Evolutionary conservation across 768 basidiomycete species (phyloP).

Genomic region (Boletus huronensis): DNA sequence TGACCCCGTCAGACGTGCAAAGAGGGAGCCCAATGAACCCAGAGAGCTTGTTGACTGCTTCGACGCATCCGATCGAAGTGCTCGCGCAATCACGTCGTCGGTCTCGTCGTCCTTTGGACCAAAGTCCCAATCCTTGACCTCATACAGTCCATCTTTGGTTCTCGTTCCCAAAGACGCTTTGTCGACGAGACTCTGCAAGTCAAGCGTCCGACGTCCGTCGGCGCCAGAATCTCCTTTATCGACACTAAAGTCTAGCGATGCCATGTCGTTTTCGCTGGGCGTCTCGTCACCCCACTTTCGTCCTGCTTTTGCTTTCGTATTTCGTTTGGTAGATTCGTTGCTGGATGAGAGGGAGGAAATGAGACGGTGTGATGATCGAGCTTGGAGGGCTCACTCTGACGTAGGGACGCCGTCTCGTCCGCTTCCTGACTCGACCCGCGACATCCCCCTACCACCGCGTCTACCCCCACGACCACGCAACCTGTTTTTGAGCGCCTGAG

Average conservation of each 20-base stretch:
- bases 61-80: slow-evolving; percentile 45
- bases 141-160: slow-evolving; percentile 68
- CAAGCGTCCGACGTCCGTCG: slow-evolving; percentile 35
- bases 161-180: slow-evolving; percentile 72
- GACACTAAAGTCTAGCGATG: slow-evolving; percentile 81
- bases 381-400: slow-evolving; percentile 60
- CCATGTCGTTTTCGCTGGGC: slow-evolving; percentile 87
- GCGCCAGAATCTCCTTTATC: slow-evolving; percentile 45
- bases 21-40: slow-evolving; percentile 71
- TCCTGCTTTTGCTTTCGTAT: slow-evolving; percentile 64
- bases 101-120: slow-evolving; percentile 40
- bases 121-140: slow-evolving; percentile 86
- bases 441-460: slow-evolving; percentile 46
- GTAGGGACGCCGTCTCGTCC: slow-evolving; percentile 59
- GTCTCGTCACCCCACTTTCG: slow-evolving; percentile 91
- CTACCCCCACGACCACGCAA: slow-evolving; percentile 72
- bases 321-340: slow-evolving; percentile 58
- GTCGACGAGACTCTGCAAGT: slow-evolving; percentile 64
- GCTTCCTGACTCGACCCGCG: slow-evolving; percentile 49
- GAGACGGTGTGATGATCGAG: background rate
- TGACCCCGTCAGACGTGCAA: slow-evolving; percentile 81
- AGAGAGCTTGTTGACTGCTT: slow-evolving; percentile 43
- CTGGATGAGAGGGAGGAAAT: slow-evolving; percentile 40
- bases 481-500: slow-evolving; percentile 83
- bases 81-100: slow-evolving; percentile 55